Evolutionary conservation across 1,284 basidiomycete species (phyloP).

Genomic region (Malassezia japonica): DNA sequence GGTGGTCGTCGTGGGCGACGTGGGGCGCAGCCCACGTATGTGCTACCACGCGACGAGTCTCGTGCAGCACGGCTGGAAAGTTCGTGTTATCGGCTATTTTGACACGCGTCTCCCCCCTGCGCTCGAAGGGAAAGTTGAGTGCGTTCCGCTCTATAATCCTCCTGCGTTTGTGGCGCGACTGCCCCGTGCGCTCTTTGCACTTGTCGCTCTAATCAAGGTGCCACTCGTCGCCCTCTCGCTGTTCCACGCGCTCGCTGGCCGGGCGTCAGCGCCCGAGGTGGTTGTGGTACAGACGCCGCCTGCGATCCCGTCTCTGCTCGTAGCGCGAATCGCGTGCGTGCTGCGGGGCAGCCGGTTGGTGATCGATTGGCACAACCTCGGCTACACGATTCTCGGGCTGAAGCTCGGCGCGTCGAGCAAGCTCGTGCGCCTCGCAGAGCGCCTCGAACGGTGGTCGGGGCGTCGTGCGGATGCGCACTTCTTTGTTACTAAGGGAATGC

Average conservation of each 20-base stretch:
- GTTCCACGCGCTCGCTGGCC: conserved; percentile 32
- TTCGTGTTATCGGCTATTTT: conserved; percentile 71
- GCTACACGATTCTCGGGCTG: conserved; percentile 82
- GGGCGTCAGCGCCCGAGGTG: conserved; percentile 66
- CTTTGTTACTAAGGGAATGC: conserved; percentile 87
- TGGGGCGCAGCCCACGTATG: conserved; percentile 91
- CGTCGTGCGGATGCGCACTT: conserved; percentile 69
- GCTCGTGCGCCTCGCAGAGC: conserved; percentile 58
- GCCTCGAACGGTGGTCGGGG: conserved; percentile 33
- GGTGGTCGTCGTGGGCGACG: conserved; percentile 86
- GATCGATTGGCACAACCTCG: conserved; percentile 98
- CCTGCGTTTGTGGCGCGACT: conserved; percentile 51
- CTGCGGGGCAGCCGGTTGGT: conserved; percentile 71
- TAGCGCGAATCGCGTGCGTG: conserved; percentile 65
- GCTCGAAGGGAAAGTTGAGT: conserved; percentile 1
- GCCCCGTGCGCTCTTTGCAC: conserved; percentile 56
- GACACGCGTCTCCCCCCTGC: conserved; percentile 28
- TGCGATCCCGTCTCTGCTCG: conserved; percentile 79
- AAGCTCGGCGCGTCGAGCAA: conserved; percentile 61
- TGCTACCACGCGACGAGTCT: conserved; percentile 96
- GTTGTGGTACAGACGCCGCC: conserved; percentile 92
- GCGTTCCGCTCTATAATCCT: not conserved
- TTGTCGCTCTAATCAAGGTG: conserved; percentile 73
- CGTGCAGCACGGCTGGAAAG: conserved; percentile 67
- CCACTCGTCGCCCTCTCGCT: conserved; percentile 26